phyloP scores from a whole-genome alignment of 208 protist species.

The Herpetomonas samuelpessoai region DNA sequence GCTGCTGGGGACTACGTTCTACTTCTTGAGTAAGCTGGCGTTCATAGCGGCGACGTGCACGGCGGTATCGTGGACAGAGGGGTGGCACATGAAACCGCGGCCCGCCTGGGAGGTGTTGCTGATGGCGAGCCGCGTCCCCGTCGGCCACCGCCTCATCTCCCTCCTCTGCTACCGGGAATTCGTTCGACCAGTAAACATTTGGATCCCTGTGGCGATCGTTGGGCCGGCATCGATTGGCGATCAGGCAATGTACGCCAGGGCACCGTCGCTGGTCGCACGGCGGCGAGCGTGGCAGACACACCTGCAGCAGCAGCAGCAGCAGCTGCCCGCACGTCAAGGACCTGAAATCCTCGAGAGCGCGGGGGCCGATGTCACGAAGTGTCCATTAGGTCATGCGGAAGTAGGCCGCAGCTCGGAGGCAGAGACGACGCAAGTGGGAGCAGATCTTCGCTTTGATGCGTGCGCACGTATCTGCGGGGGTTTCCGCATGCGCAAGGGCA shows the following conservation, averaged over 20 bases:
- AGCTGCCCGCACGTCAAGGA: neutral
- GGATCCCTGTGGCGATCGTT: no score
- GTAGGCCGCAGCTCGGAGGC: no score
- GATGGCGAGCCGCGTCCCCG: no score
- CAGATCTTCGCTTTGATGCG: conserved; percentile 31
- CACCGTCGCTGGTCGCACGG: no score
- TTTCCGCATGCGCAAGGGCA: conserved; percentile 30
- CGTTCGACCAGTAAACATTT: no score
- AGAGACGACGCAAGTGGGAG: no score
- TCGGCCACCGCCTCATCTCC: conserved; percentile 15
- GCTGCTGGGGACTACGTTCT: neutral
- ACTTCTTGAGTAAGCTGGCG: neutral
- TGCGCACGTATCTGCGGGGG: conserved; percentile 42
- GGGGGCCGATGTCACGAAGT: no score
- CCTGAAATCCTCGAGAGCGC: no score
- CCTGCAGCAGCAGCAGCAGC: conserved; percentile 2
- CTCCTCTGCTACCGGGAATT: neutral
- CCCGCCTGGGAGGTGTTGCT: conserved; percentile 2
- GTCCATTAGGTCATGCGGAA: no score
- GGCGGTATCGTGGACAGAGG: neutral
- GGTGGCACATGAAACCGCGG: neutral
- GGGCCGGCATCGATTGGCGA: no score
- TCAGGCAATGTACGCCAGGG: no score
- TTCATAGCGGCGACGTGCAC: neutral
- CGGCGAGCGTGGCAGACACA: conserved; percentile 19